Evolutionary conservation across 225 moss, liverwort and hornwort genomes (phyloP).

Genomic region (Bryoerythrophyllum caledonicum): DNA sequence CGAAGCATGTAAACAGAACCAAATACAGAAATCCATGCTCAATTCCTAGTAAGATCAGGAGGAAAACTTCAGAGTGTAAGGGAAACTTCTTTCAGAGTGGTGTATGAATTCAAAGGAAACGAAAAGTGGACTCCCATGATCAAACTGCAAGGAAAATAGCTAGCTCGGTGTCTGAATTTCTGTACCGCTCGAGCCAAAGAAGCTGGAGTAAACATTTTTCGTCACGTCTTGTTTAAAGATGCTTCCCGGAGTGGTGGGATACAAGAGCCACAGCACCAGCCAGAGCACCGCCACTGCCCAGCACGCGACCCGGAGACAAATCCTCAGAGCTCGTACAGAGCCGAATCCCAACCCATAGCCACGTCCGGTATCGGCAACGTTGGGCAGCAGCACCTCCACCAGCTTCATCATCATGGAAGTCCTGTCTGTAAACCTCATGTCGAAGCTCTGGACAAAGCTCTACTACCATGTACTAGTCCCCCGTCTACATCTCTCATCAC

Average conservation of each 20-base stretch:
- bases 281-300: conserved; percentile 42
- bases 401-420: conserved; percentile 26
- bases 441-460: neutral
- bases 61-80: neutral
- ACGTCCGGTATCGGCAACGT: conserved; percentile 11
- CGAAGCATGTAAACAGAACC: too few species aligned
- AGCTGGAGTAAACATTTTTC: conserved; percentile 35
- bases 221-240: conserved; percentile 38
- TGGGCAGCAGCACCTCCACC: conserved; percentile 26
- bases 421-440: neutral
- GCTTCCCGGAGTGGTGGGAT: conserved; percentile 42
- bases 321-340: conserved; percentile 14
- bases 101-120: neutral
- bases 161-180: neutral
- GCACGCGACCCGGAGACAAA: conserved; percentile 29
- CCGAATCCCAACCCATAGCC: neutral
- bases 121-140: neutral
- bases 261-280: conserved; percentile 41
- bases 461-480: neutral
- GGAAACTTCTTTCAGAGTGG: too few species aligned
- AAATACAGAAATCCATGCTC: neutral
- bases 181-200: conserved; percentile 47
- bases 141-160: neutral
- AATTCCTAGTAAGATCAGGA: neutral
- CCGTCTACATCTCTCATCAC: conserved; percentile 40